Percentiles rank a stretch among this genome's conserved stretches.
Conservation (phyloP, 2,329 filamentous ascomycete genomes). For the Colletotrichum sp. region DNA sequence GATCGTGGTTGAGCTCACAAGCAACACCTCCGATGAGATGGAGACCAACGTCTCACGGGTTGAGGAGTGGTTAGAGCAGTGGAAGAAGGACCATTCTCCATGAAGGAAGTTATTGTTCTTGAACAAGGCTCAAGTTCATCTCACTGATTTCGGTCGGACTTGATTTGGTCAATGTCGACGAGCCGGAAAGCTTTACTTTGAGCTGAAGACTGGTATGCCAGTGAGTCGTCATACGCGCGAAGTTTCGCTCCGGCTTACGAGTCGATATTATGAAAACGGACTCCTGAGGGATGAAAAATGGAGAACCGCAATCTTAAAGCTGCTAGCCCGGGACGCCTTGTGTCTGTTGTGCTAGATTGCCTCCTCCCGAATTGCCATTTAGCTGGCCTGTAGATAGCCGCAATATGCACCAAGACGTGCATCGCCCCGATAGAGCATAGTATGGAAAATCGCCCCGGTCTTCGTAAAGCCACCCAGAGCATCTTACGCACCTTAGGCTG, state of each 20-base stretch:
- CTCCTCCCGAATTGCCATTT: background rate
- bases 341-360: background rate
- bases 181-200: background rate
- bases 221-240: background rate
- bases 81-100: conserved; percentile 67
- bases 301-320: background rate
- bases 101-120: background rate
- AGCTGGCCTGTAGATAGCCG: background rate
- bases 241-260: background rate
- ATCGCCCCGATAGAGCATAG: background rate
- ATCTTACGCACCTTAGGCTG: background rate
- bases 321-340: background rate
- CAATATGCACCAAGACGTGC: background rate
- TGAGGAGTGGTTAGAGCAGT: conserved; percentile 80
- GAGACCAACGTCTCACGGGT: conserved; percentile 88
- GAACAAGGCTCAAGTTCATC: background rate
- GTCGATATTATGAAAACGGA: background rate
- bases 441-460: background rate
- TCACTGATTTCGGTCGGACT: background rate
- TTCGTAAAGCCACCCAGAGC: background rate
- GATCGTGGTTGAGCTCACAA: conserved; percentile 87
- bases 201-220: background rate
- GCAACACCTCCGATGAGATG: conserved; percentile 82
- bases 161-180: background rate
- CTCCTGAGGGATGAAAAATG: background rate